These are phyloP conservation scores for Parmelia sp. DNA, from an alignment of 495 filamentous ascomycete genomes.

Conservation along the genomic window DNA sequence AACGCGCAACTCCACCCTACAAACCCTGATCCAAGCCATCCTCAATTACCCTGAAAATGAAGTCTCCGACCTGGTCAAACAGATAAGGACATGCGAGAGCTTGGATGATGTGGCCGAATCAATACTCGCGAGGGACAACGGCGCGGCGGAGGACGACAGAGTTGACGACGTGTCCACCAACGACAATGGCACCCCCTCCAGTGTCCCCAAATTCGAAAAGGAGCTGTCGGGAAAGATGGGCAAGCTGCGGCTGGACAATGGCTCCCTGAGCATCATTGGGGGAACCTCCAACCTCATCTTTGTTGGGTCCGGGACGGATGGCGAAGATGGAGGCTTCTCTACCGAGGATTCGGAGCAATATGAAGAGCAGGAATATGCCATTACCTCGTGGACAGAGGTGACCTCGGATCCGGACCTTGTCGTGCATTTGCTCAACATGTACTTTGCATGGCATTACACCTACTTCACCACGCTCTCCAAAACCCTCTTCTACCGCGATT, in stretches of 20 bases:
- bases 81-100: conserved; percentile 88
- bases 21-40: conserved; percentile 88
- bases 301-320: conserved; percentile 47
- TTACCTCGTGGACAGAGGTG: conserved; percentile 81
- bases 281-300: conserved; percentile 93
- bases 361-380: conserved; percentile 52
- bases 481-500: conserved; percentile 81
- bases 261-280: conserved; percentile 85
- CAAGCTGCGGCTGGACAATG: conserved; percentile 78
- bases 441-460: conserved; percentile 97
- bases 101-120: conserved; percentile 84
- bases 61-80: conserved; percentile 69
- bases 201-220: conserved; percentile 64
- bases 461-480: conserved; percentile 95
- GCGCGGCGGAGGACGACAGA: conserved; percentile 32
- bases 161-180: conserved; percentile 35
- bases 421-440: conserved; percentile 88
- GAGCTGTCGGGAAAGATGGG: conserved; percentile 91
- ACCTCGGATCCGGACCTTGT: conserved; percentile 74
- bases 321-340: conserved; percentile 43
- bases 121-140: conserved; percentile 54
- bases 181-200: conserved; percentile 37
- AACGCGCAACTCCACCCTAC: conserved; percentile 78
- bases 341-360: conserved; percentile 42
- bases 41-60: conserved; percentile 78